Evolutionary conservation across 176 grass and related monocot genomes (phyloP).

Genomic region (Hsuehochloa calcarea): DNA sequence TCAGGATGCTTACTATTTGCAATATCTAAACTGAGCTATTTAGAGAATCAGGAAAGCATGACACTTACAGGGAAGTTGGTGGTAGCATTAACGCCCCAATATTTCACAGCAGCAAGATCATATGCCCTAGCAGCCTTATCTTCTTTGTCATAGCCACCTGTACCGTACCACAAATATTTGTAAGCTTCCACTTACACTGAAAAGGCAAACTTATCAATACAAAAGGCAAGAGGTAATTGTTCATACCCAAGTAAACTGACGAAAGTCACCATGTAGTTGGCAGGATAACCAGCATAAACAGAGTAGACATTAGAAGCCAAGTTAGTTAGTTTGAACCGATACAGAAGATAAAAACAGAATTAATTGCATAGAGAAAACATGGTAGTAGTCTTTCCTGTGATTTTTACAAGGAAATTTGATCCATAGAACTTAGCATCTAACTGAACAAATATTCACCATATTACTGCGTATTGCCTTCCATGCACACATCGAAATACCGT

Average conservation of each 20-base stretch:
- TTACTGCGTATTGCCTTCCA: neutral
- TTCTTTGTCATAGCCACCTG: conserved; percentile 96
- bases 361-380: neutral
- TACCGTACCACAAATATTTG: conserved; percentile 7
- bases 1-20: neutral
- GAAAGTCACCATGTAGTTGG: neutral
- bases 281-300: conserved; percentile 27
- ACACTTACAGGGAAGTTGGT: conserved; percentile 71
- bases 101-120: conserved; percentile 88
- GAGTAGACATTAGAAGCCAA: conserved; percentile 21
- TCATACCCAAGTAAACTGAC: conserved; percentile 87
- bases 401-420: neutral
- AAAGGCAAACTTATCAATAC: neutral
- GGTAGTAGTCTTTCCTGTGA: neutral
- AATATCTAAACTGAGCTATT: neutral
- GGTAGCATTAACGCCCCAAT: conserved; percentile 74
- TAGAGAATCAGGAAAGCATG: neutral
- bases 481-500: neutral
- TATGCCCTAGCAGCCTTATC: conserved; percentile 90
- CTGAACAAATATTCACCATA: conserved; percentile 4
- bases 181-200: neutral
- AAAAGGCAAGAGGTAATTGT: neutral
- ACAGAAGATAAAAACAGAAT: neutral
- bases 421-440: neutral
- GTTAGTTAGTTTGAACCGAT: conserved; percentile 40